Conservation (phyloP, 345 rosid species). For the Camelina laxa region DNA sequence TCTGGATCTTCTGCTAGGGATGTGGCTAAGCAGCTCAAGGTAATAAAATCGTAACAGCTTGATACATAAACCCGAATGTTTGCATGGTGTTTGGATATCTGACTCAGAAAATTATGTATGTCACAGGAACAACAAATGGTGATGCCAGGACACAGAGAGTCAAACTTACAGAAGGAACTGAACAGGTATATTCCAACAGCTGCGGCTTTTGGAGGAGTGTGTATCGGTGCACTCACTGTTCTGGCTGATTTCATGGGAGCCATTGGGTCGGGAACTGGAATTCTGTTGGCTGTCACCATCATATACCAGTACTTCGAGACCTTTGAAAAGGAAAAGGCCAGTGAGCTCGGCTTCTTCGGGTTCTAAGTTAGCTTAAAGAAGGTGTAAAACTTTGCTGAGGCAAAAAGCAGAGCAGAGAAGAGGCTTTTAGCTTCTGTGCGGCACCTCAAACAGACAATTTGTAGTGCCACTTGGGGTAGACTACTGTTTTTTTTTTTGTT, state of each 20-base stretch:
- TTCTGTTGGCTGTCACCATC: conserved; percentile 83
- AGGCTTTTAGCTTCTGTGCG: conserved; percentile 30
- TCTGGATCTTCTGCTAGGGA: conserved; percentile 87
- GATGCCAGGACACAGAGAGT: conserved; percentile 92
- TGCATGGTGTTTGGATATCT: neutral
- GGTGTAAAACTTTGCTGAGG: conserved; percentile 24
- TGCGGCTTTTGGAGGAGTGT: conserved; percentile 88
- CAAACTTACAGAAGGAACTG: conserved; percentile 83
- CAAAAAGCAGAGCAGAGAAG: conserved; percentile 34
- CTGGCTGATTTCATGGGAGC: conserved; percentile 95
- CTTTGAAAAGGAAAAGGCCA: conserved; percentile 89
- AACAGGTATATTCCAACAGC: conserved; percentile 91
- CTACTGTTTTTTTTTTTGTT: conserved; percentile 29
- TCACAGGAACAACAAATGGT: conserved; percentile 93
- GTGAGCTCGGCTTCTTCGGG: conserved; percentile 89
- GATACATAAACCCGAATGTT: neutral
- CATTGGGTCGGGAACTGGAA: conserved; percentile 85
- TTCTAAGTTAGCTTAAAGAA: conserved; percentile 48
- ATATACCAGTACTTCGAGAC: conserved; percentile 90
- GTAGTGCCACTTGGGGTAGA: conserved; percentile 35
- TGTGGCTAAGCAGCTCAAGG: conserved; percentile 92
- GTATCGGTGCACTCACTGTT: conserved; percentile 85
- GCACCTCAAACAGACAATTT: conserved; percentile 27
- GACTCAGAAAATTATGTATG: neutral
- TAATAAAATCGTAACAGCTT: conserved; percentile 19